Evolutionary conservation across 2,329 filamentous ascomycete species (phyloP).

Genomic region (Alternaria incomplexa): DNA sequence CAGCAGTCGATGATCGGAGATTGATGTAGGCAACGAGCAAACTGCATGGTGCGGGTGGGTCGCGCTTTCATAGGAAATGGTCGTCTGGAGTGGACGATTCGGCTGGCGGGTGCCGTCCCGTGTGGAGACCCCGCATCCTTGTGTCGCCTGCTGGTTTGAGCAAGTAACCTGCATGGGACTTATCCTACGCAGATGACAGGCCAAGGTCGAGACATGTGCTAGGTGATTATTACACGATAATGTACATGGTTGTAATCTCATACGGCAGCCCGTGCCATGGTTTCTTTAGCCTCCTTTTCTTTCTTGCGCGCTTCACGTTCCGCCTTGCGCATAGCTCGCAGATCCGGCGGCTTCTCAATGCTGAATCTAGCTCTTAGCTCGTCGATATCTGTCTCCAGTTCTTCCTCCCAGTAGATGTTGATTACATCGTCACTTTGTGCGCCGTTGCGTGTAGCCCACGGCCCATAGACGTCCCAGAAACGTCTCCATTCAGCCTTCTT

Average conservation of each 20-base stretch:
- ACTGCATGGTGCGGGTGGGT: not conserved
- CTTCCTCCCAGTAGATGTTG: conserved; percentile 98
- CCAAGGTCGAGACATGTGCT: not conserved
- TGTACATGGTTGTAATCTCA: conserved; percentile 20
- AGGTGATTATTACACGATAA: conserved; percentile 6
- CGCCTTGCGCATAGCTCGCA: conserved; percentile 76
- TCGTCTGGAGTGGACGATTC: not conserved
- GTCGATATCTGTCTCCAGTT: conserved; percentile 81
- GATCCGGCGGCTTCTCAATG: conserved; percentile 86
- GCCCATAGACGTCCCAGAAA: conserved; percentile 78
- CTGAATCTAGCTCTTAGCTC: conserved; percentile 76
- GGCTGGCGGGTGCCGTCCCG: conserved; percentile 9
- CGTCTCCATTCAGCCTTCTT: conserved; percentile 68
- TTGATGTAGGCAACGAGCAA: not conserved
- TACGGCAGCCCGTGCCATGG: conserved; percentile 23
- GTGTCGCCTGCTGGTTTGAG: not conserved
- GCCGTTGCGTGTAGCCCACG: conserved; percentile 90
- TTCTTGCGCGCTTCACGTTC: conserved; percentile 72
- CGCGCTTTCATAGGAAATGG: not conserved
- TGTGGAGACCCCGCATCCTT: conserved; percentile 14
- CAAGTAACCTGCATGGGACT: not conserved
- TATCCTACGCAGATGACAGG: not conserved
- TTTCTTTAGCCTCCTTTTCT: conserved; percentile 60
- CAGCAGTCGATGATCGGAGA: not conserved
- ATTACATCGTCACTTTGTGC: conserved; percentile 78